Conservation (phyloP, 1,284 basidiomycete species). For the Heterobasidion occidentale region DNA sequence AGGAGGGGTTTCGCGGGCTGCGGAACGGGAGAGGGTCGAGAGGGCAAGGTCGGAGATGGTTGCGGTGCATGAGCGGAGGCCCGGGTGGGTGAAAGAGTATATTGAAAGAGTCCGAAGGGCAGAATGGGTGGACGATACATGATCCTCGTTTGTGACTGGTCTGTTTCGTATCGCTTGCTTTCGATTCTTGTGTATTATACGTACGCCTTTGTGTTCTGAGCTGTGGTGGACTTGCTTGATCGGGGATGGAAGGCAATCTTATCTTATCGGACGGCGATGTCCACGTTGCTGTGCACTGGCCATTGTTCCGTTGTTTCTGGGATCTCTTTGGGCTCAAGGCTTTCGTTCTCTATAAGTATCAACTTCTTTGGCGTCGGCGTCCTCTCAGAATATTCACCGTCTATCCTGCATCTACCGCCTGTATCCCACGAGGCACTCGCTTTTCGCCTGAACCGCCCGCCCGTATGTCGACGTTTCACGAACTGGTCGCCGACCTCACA, state of each 20-base stretch:
- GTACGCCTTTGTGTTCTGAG: background rate
- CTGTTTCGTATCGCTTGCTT: background rate
- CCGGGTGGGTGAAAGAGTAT: constrained; percentile 58
- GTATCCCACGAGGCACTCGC: background rate
- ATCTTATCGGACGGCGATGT: background rate
- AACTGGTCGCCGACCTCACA: constrained; percentile 79
- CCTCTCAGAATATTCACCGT: too few relatives aligned
- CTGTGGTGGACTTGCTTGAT: background rate
- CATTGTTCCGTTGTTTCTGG: background rate
- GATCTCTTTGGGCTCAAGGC: background rate
- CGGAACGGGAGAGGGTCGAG: constrained; percentile 22
- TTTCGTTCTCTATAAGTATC: too few relatives aligned
- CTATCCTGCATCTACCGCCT: background rate
- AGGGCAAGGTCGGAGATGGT: constrained; percentile 34
- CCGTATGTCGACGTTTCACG: constrained; percentile 62
- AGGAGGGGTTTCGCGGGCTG: constrained; percentile 18
- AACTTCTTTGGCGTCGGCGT: too few relatives aligned
- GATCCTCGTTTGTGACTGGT: background rate
- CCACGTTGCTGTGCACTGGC: background rate
- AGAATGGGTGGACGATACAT: constrained; percentile 63
- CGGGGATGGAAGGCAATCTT: background rate
- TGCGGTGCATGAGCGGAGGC: constrained; percentile 40
- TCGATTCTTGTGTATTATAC: background rate
- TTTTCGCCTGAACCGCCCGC: background rate
- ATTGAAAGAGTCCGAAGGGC: constrained; percentile 53